A percentile compares a stretch with the other conserved stretches of the same genome.
These are phyloP conservation scores for Penicillium sp. DNA, from an alignment of 2,329 filamentous ascomycete genomes.

Conservation along the genomic window DNA sequence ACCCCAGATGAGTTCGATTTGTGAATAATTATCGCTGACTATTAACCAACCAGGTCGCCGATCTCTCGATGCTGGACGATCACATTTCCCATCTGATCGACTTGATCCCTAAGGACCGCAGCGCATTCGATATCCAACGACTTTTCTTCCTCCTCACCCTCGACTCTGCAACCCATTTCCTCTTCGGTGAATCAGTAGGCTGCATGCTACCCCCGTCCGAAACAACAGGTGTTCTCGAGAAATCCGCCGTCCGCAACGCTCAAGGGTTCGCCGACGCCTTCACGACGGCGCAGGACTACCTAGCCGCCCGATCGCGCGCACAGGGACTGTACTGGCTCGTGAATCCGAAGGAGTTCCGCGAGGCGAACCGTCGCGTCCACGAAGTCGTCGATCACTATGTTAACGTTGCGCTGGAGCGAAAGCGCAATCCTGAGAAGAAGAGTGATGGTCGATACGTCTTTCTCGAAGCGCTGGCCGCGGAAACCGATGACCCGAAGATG, in stretches of 20 bases:
- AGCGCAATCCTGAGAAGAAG: slow-evolving; percentile 36
- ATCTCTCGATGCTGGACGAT: slow-evolving; percentile 78
- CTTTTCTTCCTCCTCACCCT: slow-evolving; percentile 82
- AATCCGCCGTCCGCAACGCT: slow-evolving; percentile 36
- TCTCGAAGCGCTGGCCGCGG: slow-evolving; percentile 52
- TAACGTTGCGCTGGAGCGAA: slow-evolving; percentile 45
- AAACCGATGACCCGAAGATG: slow-evolving; percentile 50
- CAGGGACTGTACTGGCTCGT: slow-evolving; percentile 43
- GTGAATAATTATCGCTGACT: background rate
- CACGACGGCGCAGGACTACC: slow-evolving; percentile 37
- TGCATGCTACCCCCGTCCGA: slow-evolving; percentile 46
- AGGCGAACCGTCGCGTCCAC: slow-evolving; percentile 47
- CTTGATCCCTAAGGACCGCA: slow-evolving; percentile 55
- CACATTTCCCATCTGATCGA: slow-evolving; percentile 74
- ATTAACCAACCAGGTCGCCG: slow-evolving; percentile 44
- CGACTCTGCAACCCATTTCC: slow-evolving; percentile 84
- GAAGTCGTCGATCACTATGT: slow-evolving; percentile 57
- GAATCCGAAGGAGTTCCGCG: slow-evolving; percentile 44
- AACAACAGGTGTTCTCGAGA: slow-evolving; percentile 56
- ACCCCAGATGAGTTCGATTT: background rate
- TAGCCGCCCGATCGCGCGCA: slow-evolving; percentile 34
- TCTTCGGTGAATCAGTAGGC: slow-evolving; percentile 76
- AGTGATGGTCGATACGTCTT: slow-evolving; percentile 52
- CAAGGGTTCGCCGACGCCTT: slow-evolving; percentile 44
- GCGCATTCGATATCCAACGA: slow-evolving; percentile 70